phyloP scores from a whole-genome alignment of 148 eudicot genomes.

The Polygonum maritimum region DNA sequence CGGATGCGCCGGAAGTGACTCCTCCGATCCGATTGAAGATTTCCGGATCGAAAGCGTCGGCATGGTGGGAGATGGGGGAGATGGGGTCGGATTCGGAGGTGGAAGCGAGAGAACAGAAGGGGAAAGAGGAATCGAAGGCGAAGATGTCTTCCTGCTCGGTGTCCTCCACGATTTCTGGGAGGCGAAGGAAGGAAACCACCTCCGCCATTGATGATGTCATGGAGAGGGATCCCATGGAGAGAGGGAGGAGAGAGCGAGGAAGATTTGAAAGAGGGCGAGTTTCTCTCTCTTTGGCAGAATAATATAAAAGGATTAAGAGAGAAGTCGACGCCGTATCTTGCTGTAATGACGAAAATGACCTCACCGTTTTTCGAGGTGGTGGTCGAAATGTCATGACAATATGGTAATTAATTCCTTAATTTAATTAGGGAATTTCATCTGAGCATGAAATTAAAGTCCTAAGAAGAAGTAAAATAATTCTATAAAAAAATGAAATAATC shows the following conservation, averaged over 20 bases:
- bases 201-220: constrained; percentile 38
- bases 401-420: no score
- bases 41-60: not conserved
- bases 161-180: constrained; percentile 28
- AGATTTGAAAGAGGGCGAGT: constrained; percentile 2
- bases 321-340: not conserved
- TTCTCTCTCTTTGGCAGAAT: not conserved
- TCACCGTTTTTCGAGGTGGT: not conserved
- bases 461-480: no score
- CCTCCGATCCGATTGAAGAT: not conserved
- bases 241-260: not conserved
- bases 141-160: constrained; percentile 18
- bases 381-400: not conserved
- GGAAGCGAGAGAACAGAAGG: constrained; percentile 10
- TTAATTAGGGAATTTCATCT: no score
- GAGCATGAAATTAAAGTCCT: no score
- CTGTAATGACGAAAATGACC: not conserved
- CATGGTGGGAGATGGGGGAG: not conserved
- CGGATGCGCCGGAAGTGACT: not conserved
- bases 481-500: no score
- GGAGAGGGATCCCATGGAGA: not conserved
- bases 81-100: not conserved
- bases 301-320: not conserved
- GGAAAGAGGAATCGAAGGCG: constrained; percentile 23
- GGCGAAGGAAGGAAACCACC: constrained; percentile 27